These are phyloP conservation scores for Trifolium pratense DNA, from an alignment of 306 rosid species.

Conservation along the genomic window DNA sequence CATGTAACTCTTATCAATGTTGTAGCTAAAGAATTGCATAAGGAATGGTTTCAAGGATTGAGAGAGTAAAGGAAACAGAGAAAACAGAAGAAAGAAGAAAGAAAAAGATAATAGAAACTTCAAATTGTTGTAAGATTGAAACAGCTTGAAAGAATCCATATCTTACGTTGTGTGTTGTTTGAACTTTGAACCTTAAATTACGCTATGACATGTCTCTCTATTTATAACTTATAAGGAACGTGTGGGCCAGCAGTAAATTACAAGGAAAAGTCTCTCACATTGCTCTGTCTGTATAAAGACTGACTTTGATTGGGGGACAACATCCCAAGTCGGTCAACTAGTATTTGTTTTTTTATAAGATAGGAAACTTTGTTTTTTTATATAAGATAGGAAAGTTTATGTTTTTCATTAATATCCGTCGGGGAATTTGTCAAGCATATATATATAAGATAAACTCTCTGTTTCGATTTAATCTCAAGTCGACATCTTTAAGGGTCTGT, in stretches of 20 bases:
- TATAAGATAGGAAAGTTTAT: too few species aligned
- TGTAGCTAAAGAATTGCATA: slow-evolving; percentile 40
- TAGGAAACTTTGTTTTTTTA: too few species aligned
- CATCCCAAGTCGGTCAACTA: slow-evolving; percentile 40
- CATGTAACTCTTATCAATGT: slow-evolving; percentile 56
- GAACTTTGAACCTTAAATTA: neutral
- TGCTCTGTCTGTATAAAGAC: neutral
- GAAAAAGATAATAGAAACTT: slow-evolving; percentile 52
- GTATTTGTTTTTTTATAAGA: too few species aligned
- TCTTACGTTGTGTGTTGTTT: neutral
- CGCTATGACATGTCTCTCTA: neutral
- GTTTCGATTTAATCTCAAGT: too few species aligned
- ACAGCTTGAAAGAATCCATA: neutral
- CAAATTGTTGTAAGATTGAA: slow-evolving; percentile 6
- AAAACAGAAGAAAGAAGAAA: slow-evolving; percentile 40
- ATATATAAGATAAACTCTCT: too few species aligned
- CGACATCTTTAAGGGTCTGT: too few species aligned
- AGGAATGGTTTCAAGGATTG: slow-evolving; percentile 44
- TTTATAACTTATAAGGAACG: neutral
- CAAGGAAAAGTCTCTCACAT: too few species aligned
- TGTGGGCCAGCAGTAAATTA: neutral
- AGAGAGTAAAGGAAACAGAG: slow-evolving; percentile 41
- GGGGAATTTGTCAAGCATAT: too few species aligned
- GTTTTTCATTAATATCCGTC: too few species aligned
- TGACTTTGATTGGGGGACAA: neutral